Conservation (phyloP, 202 grass and related monocot genomes). For the Schoenoplectus triqueter region DNA sequence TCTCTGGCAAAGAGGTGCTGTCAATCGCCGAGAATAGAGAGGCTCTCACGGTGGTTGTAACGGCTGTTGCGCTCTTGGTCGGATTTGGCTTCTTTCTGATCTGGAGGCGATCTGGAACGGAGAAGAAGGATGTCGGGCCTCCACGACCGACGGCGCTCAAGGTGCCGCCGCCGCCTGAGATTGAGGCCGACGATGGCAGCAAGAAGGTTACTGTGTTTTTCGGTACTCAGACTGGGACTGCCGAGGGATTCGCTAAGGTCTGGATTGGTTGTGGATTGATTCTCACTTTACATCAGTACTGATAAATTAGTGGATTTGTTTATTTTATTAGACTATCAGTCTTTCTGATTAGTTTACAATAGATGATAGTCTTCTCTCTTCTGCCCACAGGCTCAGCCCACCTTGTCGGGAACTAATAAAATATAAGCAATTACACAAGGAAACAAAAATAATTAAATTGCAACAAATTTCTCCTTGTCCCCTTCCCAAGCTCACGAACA, state of each 20-base stretch:
- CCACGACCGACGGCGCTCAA: constrained; percentile 23
- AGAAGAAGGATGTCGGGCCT: constrained; percentile 15
- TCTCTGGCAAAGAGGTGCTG: constrained; percentile 33
- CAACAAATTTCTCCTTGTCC: constrained; percentile 1
- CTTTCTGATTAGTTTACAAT: constrained; percentile 18
- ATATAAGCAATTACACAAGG: background rate
- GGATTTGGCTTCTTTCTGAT: constrained; percentile 41
- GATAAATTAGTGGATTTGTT: constrained; percentile 24
- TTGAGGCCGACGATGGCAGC: constrained; percentile 51
- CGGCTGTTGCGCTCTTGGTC: constrained; percentile 40
- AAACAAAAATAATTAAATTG: background rate
- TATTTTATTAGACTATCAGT: constrained; percentile 23
- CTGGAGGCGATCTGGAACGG: constrained; percentile 33
- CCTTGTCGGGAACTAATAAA: background rate
- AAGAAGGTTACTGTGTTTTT: constrained; percentile 79
- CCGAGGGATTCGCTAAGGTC: constrained; percentile 98
- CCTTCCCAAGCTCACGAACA: background rate
- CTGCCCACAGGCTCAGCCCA: background rate
- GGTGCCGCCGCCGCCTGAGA: constrained; percentile 22
- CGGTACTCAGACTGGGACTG: constrained; percentile 95
- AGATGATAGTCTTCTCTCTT: background rate
- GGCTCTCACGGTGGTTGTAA: constrained; percentile 22
- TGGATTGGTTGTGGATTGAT: background rate
- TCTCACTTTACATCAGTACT: background rate
- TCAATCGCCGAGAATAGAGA: constrained; percentile 28